Evolutionary conservation across 1,284 basidiomycete species (phyloP).

Genomic region (Heliocybe sulcata): DNA sequence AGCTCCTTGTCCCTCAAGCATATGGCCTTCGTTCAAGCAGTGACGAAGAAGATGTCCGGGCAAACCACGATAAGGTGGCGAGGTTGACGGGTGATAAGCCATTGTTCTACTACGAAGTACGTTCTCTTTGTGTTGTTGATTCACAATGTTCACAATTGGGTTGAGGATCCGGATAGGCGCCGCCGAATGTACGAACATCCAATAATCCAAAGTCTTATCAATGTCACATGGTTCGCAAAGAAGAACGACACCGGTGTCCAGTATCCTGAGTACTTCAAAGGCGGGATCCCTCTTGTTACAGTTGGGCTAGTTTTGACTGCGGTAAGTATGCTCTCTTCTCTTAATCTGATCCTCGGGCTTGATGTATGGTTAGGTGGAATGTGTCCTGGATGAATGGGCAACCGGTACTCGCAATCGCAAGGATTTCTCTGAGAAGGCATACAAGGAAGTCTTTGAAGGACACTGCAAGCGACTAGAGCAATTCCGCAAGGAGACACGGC

Average conservation of each 20-base stretch:
- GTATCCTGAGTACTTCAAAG: slow-evolving; percentile 10
- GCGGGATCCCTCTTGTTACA: slow-evolving; percentile 9
- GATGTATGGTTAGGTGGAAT: slow-evolving; percentile 6
- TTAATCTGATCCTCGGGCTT: background rate
- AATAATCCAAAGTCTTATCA: slow-evolving; percentile 6
- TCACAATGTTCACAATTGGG: background rate
- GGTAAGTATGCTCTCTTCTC: slow-evolving; percentile 4
- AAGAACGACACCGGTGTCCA: slow-evolving; percentile 9
- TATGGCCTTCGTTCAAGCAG: slow-evolving; percentile 1
- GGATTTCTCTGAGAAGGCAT: background rate
- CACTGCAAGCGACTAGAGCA: too few species aligned
- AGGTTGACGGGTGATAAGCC: background rate
- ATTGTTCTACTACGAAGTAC: background rate
- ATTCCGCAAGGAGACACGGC: too few species aligned
- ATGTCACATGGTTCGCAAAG: slow-evolving; percentile 13
- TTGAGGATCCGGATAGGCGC: background rate
- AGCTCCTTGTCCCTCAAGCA: background rate
- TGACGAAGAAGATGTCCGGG: background rate
- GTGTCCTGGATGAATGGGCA: slow-evolving; percentile 10
- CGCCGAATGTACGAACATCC: slow-evolving; percentile 5
- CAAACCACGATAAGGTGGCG: background rate
- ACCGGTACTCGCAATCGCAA: background rate
- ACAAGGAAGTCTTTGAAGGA: too few species aligned
- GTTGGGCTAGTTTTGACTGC: slow-evolving; percentile 11
- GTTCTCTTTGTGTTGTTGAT: background rate